Percentiles rank a stretch among this genome's conserved stretches.
Evolutionary conservation across 768 basidiomycete genomes (phyloP).

Genomic region (Lyophyllum semitale): DNA sequence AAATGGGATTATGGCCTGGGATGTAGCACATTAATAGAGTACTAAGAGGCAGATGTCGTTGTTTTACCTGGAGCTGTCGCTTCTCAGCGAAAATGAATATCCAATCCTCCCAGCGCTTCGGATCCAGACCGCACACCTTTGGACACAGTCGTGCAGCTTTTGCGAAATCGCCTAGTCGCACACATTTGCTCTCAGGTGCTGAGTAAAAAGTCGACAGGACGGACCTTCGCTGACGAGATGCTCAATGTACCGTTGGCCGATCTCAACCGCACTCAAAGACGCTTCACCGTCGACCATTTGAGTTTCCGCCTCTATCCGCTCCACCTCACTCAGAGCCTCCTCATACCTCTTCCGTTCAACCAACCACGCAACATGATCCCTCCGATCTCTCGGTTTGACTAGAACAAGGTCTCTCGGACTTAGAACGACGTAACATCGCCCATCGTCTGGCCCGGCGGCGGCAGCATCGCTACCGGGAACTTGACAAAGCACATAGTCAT

Average conservation of each 20-base stretch:
- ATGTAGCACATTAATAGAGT: not conserved
- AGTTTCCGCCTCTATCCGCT: constrained; percentile 55
- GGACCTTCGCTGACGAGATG: constrained; percentile 82
- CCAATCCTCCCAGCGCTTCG: constrained; percentile 93
- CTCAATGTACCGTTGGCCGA: constrained; percentile 86
- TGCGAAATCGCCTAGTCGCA: constrained; percentile 47
- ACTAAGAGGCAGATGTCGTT: not conserved
- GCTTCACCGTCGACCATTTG: constrained; percentile 29
- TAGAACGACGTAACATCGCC: constrained; percentile 75
- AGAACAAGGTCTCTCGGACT: constrained; percentile 87
- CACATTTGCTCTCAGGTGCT: not conserved
- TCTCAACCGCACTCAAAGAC: constrained; percentile 57
- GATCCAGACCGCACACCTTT: constrained; percentile 81
- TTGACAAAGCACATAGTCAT: constrained; percentile 82
- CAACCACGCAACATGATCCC: constrained; percentile 92
- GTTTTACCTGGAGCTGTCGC: constrained; percentile 68
- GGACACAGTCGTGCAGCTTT: constrained; percentile 85
- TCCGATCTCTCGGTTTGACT: constrained; percentile 83
- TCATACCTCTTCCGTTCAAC: constrained; percentile 85
- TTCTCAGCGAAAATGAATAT: constrained; percentile 88
- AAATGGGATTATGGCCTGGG: constrained; percentile 83
- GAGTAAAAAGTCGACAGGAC: constrained; percentile 11
- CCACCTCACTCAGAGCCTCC: constrained; percentile 83
- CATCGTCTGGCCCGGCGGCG: constrained; percentile 29
- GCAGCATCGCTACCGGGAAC: constrained; percentile 30